Evolutionary conservation across 1,139 yeast species (phyloP).

Genomic region (Blastobotrys raffinosifermentans): DNA sequence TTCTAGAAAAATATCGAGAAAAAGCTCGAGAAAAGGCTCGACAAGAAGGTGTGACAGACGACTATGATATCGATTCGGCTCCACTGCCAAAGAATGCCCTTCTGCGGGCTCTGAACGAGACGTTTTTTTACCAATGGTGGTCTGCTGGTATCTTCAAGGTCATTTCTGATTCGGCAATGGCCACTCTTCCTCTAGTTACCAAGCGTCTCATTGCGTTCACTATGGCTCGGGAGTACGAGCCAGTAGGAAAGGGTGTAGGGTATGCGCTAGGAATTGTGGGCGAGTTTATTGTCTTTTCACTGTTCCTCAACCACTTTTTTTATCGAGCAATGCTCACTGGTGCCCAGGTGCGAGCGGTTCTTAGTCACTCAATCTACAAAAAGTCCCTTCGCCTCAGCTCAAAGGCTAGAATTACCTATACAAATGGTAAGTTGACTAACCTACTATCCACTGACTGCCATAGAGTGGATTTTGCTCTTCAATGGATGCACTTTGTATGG

Average conservation of each 20-base stretch:
- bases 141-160: slow-evolving; percentile 41
- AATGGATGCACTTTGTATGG: slow-evolving; percentile 61
- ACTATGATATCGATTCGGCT: slow-evolving; percentile 19
- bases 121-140: slow-evolving; percentile 50
- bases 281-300: slow-evolving; percentile 43
- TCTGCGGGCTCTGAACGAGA: slow-evolving; percentile 45
- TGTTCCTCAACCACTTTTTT: slow-evolving; percentile 58
- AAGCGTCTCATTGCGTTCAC: slow-evolving; percentile 50
- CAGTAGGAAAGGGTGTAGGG: slow-evolving; percentile 49
- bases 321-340: slow-evolving; percentile 60
- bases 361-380: slow-evolving; percentile 59
- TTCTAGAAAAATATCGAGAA: slow-evolving; percentile 37
- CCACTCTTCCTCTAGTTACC: slow-evolving; percentile 46
- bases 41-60: slow-evolving; percentile 17
- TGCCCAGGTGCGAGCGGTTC: slow-evolving; percentile 58
- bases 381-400: slow-evolving; percentile 61
- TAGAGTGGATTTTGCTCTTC: slow-evolving; percentile 69
- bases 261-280: slow-evolving; percentile 51
- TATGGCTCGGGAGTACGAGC: slow-evolving; percentile 15
- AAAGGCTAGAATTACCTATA: slow-evolving; percentile 52
- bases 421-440: slow-evolving; percentile 66
- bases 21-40: slow-evolving; percentile 30
- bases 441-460: slow-evolving; percentile 75
- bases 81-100: slow-evolving; percentile 41
- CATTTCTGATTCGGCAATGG: slow-evolving; percentile 45